Base-by-base conservation (phyloP, 805 yeast genomes). In the Hyphopichia homilentoma region DNA sequence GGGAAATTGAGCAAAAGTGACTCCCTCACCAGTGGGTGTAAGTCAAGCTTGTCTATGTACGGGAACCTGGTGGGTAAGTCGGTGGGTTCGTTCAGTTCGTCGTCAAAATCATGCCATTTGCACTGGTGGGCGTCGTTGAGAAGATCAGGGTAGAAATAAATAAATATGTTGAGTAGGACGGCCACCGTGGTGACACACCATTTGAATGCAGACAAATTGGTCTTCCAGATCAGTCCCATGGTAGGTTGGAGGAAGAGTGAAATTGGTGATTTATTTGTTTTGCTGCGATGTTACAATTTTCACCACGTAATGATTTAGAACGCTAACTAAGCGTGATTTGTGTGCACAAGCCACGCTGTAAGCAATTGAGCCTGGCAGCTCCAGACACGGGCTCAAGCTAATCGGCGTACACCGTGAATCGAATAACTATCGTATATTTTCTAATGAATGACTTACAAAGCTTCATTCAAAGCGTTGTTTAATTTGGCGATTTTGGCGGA, bases 401-500 rank as follows among this genome's bases (percentile, higher is more conserved):
- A n/a, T n/a, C n/a, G n/a, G n/a, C n/a, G n/a, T n/a, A n/a, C n/a
- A n/a, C n/a, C n/a, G n/a, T n/a, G n/a, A n/a, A n/a, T n/a, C n/a
- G n/a, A n/a, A n/a, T n/a, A n/a, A n/a, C n/a, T n/a, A n/a, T n/a
- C n/a, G n/a, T n/a, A n/a, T n/a, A n/a, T n/a, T n/a, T n/a, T n/a
- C n/a, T 21, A 28, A 19, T 27, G 13, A 20, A 17, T 21, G 29
- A 32, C 52, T 70, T 82, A 90, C 66, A 89, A 75, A 44, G 95
- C 72, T 73, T 90, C 96, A 51, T 75, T 70, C 61, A 93, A 79
- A 50, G 83, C 79, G 65, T 84, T 79, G 84, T 93, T 93, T 67
- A 89, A 81, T 70, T 78, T 87, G 61, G 84, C 72, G 59, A 93
- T 79, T 75, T 83, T 88, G 57, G 84, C 65, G 39, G 89, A 73